Conservation (phyloP, 129 eudicot genomes). For the Rutidosis leptorrhynchoides region DNA sequence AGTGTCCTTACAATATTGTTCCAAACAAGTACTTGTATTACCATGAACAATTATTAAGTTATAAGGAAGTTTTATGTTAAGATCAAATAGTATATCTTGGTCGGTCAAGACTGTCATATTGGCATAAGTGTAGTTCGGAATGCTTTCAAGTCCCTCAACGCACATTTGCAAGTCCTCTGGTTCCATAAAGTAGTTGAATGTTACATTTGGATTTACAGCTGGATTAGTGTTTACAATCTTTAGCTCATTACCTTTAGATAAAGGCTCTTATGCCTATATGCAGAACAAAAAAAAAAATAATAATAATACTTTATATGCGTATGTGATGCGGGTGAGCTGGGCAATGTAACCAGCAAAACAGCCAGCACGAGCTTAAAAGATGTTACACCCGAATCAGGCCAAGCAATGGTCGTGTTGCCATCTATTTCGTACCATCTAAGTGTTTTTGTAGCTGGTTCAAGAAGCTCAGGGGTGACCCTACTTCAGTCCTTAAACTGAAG, state of each 20-base stretch:
- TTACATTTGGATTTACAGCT: background rate
- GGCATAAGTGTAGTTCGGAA: background rate
- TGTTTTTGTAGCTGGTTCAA: no score
- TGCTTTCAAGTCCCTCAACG: background rate
- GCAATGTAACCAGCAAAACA: no score
- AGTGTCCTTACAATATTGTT: background rate
- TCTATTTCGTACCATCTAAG: no score
- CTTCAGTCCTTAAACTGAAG: no score
- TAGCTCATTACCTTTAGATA: background rate
- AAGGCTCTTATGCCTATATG: background rate
- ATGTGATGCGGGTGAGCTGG: no score
- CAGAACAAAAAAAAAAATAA: background rate
- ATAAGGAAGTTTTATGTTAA: background rate
- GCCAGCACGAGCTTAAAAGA: no score
- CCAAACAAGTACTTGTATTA: background rate
- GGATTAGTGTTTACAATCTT: background rate
- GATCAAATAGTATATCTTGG: constrained; percentile 11
- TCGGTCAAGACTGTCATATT: background rate
- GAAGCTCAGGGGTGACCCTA: no score
- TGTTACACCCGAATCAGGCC: no score
- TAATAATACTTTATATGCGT: no score
- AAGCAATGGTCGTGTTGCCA: no score
- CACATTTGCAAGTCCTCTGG: background rate
- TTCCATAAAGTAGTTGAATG: background rate
- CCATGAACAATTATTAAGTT: background rate